Base-by-base conservation (phyloP, 2,329 filamentous ascomycete genomes). In the Fusarium lateritium region DNA sequence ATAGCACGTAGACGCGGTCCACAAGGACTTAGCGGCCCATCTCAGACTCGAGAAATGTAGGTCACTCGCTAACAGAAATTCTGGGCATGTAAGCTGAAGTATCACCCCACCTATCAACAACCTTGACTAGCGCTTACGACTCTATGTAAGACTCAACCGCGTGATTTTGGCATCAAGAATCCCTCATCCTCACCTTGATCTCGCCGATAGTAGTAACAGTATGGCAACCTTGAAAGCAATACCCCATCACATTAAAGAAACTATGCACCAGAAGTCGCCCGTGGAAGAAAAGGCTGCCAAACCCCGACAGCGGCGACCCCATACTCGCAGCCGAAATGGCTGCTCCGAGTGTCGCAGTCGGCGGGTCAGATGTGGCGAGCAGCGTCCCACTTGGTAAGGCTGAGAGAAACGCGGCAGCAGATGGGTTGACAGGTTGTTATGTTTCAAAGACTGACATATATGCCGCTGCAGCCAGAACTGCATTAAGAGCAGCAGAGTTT, bases 301-400 rank as follows among this genome's bases (percentile, higher is more conserved):
- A 42, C 11, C 21, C 24, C 52, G 62, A 28, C 60, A 44, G 13
- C 53, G 62, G 3, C 60, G 60, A 3, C 28, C 62, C 6, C 62
- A 65, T 14, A 65, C 54, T 22, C 62, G 62, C 13, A 65, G 62
- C 17, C 38, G 61, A 13, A 31, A 17, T 4, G 62, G 62, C 2
- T 65, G 62, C 22, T 44, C 61, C 2, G 62, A 65, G 19, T 65
- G 62, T 26, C 61, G 61, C 2, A 44, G 14, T 8, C 61, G 62
- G 8, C 50, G 62, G 19, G 40, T 65, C 10, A 46, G 61, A 21
- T 65, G 62, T 40, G 62, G 43, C 46, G 62, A 65, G 38, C 46
- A 61, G 14, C 54, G 54, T 21, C 62, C 62, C 26, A 46, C 44
- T 11, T 65, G 62, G 62, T 65, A 21, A 49, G 54, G 5, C n/a